Conservation (phyloP, 2,329 filamentous ascomycete genomes). For the Aspergillus puulaauensis region DNA sequence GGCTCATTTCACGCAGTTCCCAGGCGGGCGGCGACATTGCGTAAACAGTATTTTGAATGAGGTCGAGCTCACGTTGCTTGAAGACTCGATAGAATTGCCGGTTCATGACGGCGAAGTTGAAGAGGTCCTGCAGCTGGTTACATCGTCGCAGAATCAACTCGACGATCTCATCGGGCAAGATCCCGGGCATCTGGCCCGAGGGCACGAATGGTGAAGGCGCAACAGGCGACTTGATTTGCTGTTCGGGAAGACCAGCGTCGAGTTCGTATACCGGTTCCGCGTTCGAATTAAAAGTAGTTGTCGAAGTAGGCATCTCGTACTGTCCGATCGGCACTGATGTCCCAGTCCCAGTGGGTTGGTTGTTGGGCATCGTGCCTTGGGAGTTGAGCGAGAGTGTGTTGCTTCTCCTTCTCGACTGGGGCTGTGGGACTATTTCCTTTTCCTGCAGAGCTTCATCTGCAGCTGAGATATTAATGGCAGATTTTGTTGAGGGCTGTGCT, state of each 20-base stretch:
- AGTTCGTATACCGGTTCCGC: conserved; percentile 32
- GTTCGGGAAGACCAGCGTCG: conserved; percentile 25
- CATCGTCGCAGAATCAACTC: conserved; percentile 52
- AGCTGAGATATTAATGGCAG: background rate
- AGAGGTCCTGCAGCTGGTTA: conserved; percentile 54
- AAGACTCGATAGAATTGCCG: conserved; percentile 58
- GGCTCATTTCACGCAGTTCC: conserved; percentile 60
- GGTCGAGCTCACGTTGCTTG: conserved; percentile 55
- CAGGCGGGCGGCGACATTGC: conserved; percentile 59
- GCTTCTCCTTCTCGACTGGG: background rate
- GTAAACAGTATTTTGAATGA: conserved; percentile 53
- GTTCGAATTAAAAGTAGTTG: conserved; percentile 8
- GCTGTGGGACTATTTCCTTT: background rate
- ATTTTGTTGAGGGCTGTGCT: background rate
- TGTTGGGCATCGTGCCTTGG: conserved; percentile 28
- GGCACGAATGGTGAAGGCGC: conserved; percentile 15
- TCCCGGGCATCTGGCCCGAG: conserved; percentile 37
- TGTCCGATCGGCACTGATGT: conserved; percentile 14
- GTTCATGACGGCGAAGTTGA: conserved; percentile 54
- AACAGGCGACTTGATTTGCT: conserved; percentile 2
- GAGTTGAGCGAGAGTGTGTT: background rate
- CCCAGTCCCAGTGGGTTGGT: conserved; percentile 5
- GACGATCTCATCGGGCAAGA: conserved; percentile 52
- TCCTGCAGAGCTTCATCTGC: background rate
- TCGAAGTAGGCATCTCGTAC: conserved; percentile 14